Evolutionary conservation across 768 basidiomycete species (phyloP).

Genomic region (Leccinum boreale): DNA sequence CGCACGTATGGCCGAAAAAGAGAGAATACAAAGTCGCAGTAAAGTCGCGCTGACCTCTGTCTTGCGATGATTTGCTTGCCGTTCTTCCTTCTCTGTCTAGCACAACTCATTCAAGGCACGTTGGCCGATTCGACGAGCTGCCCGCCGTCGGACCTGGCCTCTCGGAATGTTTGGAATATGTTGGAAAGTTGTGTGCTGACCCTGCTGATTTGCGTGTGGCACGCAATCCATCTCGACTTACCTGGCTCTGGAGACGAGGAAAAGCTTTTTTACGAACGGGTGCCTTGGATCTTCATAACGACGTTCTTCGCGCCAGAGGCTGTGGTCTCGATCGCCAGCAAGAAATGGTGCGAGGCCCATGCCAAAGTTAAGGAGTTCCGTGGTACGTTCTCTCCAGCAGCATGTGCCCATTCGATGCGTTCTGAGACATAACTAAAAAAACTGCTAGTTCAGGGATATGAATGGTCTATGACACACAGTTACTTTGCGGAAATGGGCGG

Average conservation of each 20-base stretch:
- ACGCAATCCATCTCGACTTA: not conserved
- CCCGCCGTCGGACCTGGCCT: not conserved
- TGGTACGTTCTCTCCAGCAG: not conserved
- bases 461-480: constrained; percentile 2
- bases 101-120: not conserved
- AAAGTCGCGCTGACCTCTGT: not conserved
- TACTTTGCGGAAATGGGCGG: constrained; percentile 3
- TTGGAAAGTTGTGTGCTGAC: not conserved
- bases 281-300: not conserved
- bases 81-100: not conserved
- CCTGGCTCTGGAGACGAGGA: not conserved
- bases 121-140: not conserved
- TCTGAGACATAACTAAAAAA: not conserved
- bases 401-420: not conserved
- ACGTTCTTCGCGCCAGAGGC: not conserved
- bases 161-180: not conserved
- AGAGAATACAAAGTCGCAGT: not conserved
- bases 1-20: not conserved
- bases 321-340: not conserved
- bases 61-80: not conserved
- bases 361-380: not conserved
- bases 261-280: not conserved
- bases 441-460: not conserved
- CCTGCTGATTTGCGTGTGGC: constrained; percentile 1
- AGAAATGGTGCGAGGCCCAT: not conserved